Conservation (phyloP, 2,329 filamentous ascomycete species). For the Aspergillus aculeatinus region DNA sequence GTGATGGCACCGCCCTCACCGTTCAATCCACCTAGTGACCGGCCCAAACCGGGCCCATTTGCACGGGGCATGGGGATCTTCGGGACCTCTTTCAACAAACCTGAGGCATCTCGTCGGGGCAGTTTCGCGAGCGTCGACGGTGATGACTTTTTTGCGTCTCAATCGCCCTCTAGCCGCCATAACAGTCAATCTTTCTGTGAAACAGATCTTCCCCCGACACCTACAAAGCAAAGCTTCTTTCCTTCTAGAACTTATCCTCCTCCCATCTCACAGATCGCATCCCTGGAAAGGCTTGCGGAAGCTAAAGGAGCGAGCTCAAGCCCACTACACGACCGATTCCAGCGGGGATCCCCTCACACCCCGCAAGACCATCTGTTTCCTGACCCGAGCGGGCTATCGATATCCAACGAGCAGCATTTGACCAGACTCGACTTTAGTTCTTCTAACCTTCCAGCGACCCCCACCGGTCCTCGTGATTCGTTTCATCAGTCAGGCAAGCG, state of each 20-base stretch:
- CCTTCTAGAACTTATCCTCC: conserved; percentile 39
- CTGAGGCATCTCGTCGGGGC: conserved; percentile 54
- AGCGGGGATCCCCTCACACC: conserved; percentile 67
- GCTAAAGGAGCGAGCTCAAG: conserved; percentile 46
- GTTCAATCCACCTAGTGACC: conserved; percentile 64
- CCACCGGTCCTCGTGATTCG: conserved; percentile 65
- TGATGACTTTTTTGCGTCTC: conserved; percentile 64
- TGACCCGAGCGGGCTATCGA: conserved; percentile 79
- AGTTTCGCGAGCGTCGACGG: conserved; percentile 82
- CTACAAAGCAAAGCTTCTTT: conserved; percentile 65
- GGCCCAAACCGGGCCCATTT: conserved; percentile 67
- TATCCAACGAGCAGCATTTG: conserved; percentile 57
- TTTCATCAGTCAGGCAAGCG: conserved; percentile 59
- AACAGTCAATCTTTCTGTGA: conserved; percentile 62
- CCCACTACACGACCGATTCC: conserved; percentile 58
- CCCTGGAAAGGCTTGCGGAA: conserved; percentile 37
- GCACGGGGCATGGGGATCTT: conserved; percentile 63
- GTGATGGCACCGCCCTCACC: conserved; percentile 81
- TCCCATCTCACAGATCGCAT: conserved; percentile 32
- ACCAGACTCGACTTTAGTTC: conserved; percentile 43
- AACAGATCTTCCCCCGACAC: conserved; percentile 83
- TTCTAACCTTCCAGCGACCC: conserved; percentile 71
- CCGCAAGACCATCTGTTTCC: conserved; percentile 72
- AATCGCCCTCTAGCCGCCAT: conserved; percentile 55
- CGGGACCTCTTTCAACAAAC: conserved; percentile 53